These are phyloP conservation scores for Musa schizocarpa DNA, from an alignment of 176 grass and related monocot genomes.

Conservation along the genomic window DNA sequence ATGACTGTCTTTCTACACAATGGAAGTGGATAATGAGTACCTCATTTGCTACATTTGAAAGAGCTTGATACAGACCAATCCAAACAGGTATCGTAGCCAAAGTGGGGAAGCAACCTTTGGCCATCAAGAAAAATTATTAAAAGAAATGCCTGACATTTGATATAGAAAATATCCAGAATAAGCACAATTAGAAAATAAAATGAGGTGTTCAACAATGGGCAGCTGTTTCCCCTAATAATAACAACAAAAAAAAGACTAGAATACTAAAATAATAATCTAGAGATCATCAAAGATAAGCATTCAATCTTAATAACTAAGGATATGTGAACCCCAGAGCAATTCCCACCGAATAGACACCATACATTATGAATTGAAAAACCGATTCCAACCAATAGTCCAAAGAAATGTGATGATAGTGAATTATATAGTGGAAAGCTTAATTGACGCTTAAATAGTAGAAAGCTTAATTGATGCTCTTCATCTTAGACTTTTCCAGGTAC, in stretches of 20 bases:
- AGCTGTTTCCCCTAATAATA: background rate
- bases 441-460: too few relatives aligned
- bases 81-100: conserved; percentile 95
- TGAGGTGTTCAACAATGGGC: background rate
- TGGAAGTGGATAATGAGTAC: conserved; percentile 15
- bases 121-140: conserved; percentile 15
- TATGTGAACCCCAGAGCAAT: too few relatives aligned
- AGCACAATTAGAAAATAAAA: background rate
- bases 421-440: too few relatives aligned
- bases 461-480: too few relatives aligned
- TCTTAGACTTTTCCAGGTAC: background rate
- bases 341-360: too few relatives aligned
- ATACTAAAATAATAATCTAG: background rate
- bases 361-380: too few relatives aligned
- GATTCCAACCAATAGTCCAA: too few relatives aligned
- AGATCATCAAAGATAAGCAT: too few relatives aligned
- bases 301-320: too few relatives aligned
- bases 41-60: conserved; percentile 97
- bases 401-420: too few relatives aligned
- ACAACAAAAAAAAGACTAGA: background rate
- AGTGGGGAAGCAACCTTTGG: conserved; percentile 74
- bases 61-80: conserved; percentile 91
- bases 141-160: background rate
- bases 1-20: too few relatives aligned
- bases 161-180: background rate